phyloP scores from a whole-genome alignment of 1,284 basidiomycete genomes.

The Sporisorium iseilematis-ciliati region DNA sequence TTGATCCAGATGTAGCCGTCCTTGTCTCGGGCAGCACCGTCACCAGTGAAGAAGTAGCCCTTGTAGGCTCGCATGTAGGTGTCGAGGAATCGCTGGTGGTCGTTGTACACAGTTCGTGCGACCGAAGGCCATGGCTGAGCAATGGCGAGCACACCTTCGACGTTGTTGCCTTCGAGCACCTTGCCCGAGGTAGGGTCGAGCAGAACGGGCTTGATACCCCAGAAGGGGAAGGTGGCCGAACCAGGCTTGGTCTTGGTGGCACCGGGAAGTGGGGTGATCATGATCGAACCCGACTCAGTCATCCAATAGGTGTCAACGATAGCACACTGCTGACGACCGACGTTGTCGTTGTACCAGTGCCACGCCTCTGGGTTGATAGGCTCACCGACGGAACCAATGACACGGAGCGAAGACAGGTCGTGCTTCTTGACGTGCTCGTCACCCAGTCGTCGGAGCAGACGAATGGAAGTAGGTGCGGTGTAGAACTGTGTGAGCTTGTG shows the following conservation, averaged over 20 bases:
- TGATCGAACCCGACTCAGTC: slow-evolving; percentile 96
- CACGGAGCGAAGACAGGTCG: slow-evolving; percentile 85
- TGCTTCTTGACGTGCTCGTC: slow-evolving; percentile 86
- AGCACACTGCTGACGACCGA: slow-evolving; percentile 88
- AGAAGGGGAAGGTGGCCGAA: slow-evolving; percentile 96
- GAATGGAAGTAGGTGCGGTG: slow-evolving; percentile 75
- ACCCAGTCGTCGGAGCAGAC: slow-evolving; percentile 88
- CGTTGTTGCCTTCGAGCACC: slow-evolving; percentile 82
- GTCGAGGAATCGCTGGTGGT: slow-evolving; percentile 91
- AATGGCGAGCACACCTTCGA: slow-evolving; percentile 91
- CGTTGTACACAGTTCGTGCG: slow-evolving; percentile 91
- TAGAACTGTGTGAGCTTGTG: slow-evolving; percentile 82
- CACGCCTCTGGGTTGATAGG: slow-evolving; percentile 99
- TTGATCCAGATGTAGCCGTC: slow-evolving; percentile 93
- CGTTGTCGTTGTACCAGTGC: slow-evolving; percentile 98
- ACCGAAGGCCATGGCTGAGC: slow-evolving; percentile 94
- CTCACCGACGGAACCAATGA: slow-evolving; percentile 93
- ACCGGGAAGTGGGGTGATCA: slow-evolving; percentile 94
- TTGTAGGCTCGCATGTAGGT: slow-evolving; percentile 85
- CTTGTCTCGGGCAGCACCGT: slow-evolving; percentile 92
- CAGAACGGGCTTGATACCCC: slow-evolving; percentile 89
- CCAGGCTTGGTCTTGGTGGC: slow-evolving; percentile 96
- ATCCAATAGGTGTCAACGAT: slow-evolving; percentile 85
- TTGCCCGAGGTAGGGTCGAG: slow-evolving; percentile 85
- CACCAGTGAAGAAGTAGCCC: slow-evolving; percentile 91